Base-by-base conservation (phyloP, 208 protist species). In the Crithidia acanthocephali region DNA sequence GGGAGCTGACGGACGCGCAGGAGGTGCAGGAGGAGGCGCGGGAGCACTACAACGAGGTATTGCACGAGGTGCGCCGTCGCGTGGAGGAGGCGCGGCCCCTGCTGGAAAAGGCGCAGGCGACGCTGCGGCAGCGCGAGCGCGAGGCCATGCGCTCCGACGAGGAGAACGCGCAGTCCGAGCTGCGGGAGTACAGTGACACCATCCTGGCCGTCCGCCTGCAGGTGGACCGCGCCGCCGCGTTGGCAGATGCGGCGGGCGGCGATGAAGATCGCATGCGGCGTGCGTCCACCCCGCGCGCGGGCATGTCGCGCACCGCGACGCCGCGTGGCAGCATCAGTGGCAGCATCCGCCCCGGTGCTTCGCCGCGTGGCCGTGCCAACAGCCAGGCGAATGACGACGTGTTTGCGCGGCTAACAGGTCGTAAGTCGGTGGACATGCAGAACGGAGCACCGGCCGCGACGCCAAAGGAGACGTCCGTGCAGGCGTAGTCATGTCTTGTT, bases 201-300 rank as follows among this genome's bases (percentile, higher is more conserved):
- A 18, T 76, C 0, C 48, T 67, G 11, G 62, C 72, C 11, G 63
- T 66, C 22, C 63, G 64, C 9, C 25, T 69, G 53, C 52, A 76
- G 48, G 28, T 40, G 10, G 57, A 71, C 55, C 72, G 72, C 15
- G 63, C 27, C 8, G 35, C 60, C 6, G 72, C 42, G 33, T 16
- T 76, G 28, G 56, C 23, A 10, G 45, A 42, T 11, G 72, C 53
- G 1, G 72, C 72, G 8, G 20, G 47, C 1, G 37, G 30, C 13
- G 57, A 70, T 28, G 72, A 76, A 40, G 47, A 71, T 4, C 72
- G 63, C 37, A 71, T 71, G 72, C 63, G 60, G 10, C 63, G 72
- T 5, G 44, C 63, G 16, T 33, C 63, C 30, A 71, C 45, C 33
- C 52, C 63, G 13, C 63, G 25, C 13, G 25, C 33, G 0, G 32